These are phyloP conservation scores for Raphanus sativus DNA, from an alignment of 345 rosid species.

Conservation along the genomic window DNA sequence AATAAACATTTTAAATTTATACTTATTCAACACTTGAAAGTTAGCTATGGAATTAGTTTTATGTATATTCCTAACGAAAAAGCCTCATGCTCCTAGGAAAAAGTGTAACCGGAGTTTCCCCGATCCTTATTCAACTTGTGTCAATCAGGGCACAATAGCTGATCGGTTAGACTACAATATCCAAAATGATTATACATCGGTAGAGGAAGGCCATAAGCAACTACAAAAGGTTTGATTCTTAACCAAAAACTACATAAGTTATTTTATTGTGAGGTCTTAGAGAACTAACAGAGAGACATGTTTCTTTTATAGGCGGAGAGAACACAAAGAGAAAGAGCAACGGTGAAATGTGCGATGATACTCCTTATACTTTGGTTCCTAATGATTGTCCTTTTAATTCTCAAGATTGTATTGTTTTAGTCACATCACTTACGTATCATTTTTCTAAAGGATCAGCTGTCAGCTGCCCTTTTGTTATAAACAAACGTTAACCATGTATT, in stretches of 20 bases:
- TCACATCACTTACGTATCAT: no score
- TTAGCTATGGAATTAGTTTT: no score
- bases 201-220: constrained; percentile 78
- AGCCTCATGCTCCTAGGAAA: no score
- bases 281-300: not conserved
- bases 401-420: constrained; percentile 68
- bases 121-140: not conserved
- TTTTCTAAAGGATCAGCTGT: not conserved
- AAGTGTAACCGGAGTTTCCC: no score
- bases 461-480: constrained; percentile 3
- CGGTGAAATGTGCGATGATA: constrained; percentile 85
- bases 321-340: constrained; percentile 80
- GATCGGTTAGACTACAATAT: constrained; percentile 88
- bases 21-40: no score
- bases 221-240: constrained; percentile 62
- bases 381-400: constrained; percentile 79
- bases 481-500: not conserved
- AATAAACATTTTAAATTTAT: no score
- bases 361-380: constrained; percentile 80
- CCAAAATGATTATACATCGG: constrained; percentile 73
- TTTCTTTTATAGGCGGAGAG: constrained; percentile 74
- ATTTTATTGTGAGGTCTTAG: not conserved
- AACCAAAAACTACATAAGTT: not conserved
- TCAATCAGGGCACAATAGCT: constrained; percentile 74
- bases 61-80: no score